Conservation (phyloP, 179 eudicot genomes). For the Drosera spatulata region DNA sequence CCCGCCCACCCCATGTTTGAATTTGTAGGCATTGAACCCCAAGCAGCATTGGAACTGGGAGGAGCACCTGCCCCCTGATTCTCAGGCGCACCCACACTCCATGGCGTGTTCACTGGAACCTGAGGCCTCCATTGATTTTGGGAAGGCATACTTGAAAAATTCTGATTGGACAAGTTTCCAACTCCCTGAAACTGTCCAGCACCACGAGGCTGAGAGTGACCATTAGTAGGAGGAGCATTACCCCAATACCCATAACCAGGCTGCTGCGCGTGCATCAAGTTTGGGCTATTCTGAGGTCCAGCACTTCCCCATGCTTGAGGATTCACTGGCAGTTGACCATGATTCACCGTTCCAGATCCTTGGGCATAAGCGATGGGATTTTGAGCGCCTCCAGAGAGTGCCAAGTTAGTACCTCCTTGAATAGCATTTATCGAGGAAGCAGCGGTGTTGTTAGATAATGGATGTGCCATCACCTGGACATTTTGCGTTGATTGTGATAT, state of each 20-base stretch:
- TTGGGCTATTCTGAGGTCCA: conserved; percentile 14
- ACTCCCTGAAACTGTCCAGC: conserved; percentile 35
- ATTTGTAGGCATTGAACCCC: conserved; percentile 20
- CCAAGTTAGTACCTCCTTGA: conserved; percentile 17
- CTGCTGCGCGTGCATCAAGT: conserved; percentile 25
- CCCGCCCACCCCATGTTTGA: conserved; percentile 40
- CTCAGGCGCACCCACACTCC: conserved; percentile 26
- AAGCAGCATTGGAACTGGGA: conserved; percentile 23
- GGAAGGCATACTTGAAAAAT: conserved; percentile 28
- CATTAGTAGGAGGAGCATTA: conserved; percentile 17
- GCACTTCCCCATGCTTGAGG: conserved; percentile 17
- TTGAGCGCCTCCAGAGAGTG: conserved; percentile 22
- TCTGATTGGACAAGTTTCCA: conserved; percentile 28
- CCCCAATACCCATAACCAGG: conserved; percentile 46
- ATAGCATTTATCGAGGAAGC: conserved; percentile 7
- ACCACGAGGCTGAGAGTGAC: conserved; percentile 20
- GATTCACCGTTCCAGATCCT: conserved; percentile 16
- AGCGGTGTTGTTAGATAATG: conserved; percentile 10
- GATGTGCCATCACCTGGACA: conserved; percentile 15
- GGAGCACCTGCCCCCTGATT: conserved; percentile 9
- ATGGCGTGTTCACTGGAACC: conserved; percentile 27
- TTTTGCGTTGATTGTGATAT: conserved; percentile 22
- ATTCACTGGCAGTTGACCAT: conserved; percentile 7
- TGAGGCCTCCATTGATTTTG: conserved; percentile 52
- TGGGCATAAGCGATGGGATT: conserved; percentile 31